phyloP scores from a whole-genome alignment of 108 stramenopile genomes.

The Discostella stelligeroides region DNA sequence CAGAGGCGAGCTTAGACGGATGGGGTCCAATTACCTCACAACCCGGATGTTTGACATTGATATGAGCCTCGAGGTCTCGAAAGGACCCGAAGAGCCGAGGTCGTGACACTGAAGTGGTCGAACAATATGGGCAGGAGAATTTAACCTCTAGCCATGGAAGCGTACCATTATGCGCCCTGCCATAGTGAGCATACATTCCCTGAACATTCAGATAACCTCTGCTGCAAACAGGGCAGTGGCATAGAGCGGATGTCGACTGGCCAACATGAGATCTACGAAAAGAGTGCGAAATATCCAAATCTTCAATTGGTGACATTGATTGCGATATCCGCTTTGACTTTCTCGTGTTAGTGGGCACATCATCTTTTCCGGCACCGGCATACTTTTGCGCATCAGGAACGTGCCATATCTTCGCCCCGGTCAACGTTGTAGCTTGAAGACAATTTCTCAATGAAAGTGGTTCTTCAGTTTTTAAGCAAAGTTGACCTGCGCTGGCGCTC shows the following conservation, averaged over 20 bases:
- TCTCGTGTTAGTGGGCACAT: neutral
- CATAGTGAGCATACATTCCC: constrained; percentile 50
- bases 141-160: constrained; percentile 35
- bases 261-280: constrained; percentile 6
- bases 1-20: neutral
- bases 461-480: neutral
- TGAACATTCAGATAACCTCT: constrained; percentile 34
- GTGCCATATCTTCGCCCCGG: neutral
- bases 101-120: neutral
- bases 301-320: constrained; percentile 12
- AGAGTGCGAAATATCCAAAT: neutral
- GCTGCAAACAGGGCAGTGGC: constrained; percentile 40
- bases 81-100: constrained; percentile 22
- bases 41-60: constrained; percentile 27
- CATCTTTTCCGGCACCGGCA: constrained; percentile 1
- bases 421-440: too few species aligned
- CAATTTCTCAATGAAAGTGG: too few species aligned
- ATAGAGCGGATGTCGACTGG: constrained; percentile 29
- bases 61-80: constrained; percentile 23
- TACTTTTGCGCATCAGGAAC: too few species aligned
- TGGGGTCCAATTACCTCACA: constrained; percentile 24
- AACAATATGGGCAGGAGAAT: constrained; percentile 48
- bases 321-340: constrained; percentile 33
- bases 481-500: constrained; percentile 5
- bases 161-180: constrained; percentile 37